Evolutionary conservation across 2,329 filamentous ascomycete genomes (phyloP).

Genomic region (Blumeriella jaapii): DNA sequence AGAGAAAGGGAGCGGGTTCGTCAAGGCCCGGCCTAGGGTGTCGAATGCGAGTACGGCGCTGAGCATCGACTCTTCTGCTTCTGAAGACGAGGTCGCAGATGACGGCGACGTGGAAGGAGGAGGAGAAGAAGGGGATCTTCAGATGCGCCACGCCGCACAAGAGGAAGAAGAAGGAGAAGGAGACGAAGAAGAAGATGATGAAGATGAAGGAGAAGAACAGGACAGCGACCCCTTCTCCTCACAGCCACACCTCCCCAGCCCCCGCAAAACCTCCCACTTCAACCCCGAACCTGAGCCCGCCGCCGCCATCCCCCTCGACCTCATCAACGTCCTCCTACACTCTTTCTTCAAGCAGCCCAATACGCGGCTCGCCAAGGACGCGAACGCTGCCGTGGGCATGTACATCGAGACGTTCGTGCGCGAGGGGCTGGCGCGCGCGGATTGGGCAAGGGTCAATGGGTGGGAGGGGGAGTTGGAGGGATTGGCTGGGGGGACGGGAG

Average conservation of each 20-base stretch:
- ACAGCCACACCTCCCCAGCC: not conserved
- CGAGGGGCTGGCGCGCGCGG: constrained; percentile 73
- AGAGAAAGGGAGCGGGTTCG: too few species aligned
- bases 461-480: constrained; percentile 26
- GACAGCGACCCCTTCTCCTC: constrained; percentile 2
- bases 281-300: constrained; percentile 3
- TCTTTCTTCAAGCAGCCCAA: constrained; percentile 54
- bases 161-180: constrained; percentile 5
- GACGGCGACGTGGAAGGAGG: too few species aligned
- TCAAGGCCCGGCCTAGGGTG: not conserved
- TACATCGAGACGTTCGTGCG: constrained; percentile 88
- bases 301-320: constrained; percentile 52
- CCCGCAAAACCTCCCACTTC: not conserved
- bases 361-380: constrained; percentile 65
- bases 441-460: constrained; percentile 50
- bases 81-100: constrained; percentile 3
- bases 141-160: too few species aligned
- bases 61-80: not conserved
- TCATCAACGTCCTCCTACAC: constrained; percentile 67
- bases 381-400: constrained; percentile 63
- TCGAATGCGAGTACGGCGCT: constrained; percentile 3
- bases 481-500: constrained; percentile 29
- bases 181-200: constrained; percentile 5
- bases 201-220: constrained; percentile 1
- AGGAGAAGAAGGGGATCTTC: too few species aligned